These are phyloP conservation scores for Cladophialophora psammophila DNA, from an alignment of 2,329 filamentous ascomycete genomes.

Conservation along the genomic window DNA sequence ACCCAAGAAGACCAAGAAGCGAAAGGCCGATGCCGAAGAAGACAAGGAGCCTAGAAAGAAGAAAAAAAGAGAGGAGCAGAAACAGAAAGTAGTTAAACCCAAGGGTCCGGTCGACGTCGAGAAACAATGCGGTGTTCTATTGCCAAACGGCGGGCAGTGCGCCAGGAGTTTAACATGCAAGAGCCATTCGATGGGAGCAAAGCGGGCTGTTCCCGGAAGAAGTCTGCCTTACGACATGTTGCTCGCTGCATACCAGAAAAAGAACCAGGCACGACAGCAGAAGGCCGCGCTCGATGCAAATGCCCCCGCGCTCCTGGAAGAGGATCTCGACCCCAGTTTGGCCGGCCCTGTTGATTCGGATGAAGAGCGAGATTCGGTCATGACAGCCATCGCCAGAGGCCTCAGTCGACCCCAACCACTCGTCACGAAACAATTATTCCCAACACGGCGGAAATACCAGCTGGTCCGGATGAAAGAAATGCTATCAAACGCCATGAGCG, in stretches of 20 bases:
- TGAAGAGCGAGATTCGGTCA: constrained; percentile 89
- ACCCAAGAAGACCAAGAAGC: constrained; percentile 43
- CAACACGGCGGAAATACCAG: constrained; percentile 63
- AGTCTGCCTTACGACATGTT: constrained; percentile 93
- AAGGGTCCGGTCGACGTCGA: constrained; percentile 95
- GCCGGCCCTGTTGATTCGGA: constrained; percentile 80
- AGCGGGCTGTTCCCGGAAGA: constrained; percentile 83
- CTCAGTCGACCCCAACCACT: constrained; percentile 78
- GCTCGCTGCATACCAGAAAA: constrained; percentile 88
- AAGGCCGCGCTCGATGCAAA: constrained; percentile 96
- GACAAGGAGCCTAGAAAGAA: constrained; percentile 79
- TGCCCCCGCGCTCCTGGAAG: constrained; percentile 66
- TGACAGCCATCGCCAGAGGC: constrained; percentile 72
- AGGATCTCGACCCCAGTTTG: constrained; percentile 52
- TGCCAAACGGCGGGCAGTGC: constrained; percentile 85
- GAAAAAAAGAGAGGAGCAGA: constrained; percentile 93
- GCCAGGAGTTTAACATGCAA: constrained; percentile 92
- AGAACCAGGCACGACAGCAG: constrained; percentile 98
- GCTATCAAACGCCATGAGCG: constrained; percentile 65
- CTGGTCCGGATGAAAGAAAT: constrained; percentile 70
- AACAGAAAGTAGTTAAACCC: constrained; percentile 80
- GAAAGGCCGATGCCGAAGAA: constrained; percentile 51
- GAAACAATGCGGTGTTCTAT: constrained; percentile 85
- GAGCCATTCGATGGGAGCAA: constrained; percentile 93
- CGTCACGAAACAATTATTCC: constrained; percentile 66